Percentiles rank a stretch among this genome's conserved stretches.
These are phyloP conservation scores for Hsuehochloa calcarea DNA, from an alignment of 176 grass and related monocot species.

Conservation along the genomic window DNA sequence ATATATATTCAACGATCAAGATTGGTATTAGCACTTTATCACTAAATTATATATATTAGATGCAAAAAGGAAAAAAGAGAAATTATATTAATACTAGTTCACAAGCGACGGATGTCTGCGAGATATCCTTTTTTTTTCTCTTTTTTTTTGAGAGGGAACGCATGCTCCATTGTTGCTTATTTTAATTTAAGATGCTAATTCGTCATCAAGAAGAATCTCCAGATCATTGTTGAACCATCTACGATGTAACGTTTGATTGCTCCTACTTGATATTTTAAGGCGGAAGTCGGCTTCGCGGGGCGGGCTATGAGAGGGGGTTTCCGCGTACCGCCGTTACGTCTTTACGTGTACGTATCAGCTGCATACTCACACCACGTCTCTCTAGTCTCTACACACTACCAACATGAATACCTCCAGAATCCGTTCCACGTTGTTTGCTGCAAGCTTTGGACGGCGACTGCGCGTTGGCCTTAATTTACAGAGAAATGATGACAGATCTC, in stretches of 20 bases:
- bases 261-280: not conserved
- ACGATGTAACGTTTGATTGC: not conserved
- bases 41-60: no score
- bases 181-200: no score
- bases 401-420: not conserved
- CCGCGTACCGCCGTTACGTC: conserved; percentile 12
- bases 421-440: not conserved
- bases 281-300: not conserved
- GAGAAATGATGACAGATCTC: not conserved
- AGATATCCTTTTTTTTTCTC: no score
- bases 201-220: no score
- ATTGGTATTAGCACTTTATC: no score
- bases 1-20: no score
- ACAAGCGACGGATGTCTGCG: no score
- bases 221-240: no score
- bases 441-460: not conserved
- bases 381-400: not conserved
- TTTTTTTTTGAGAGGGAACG: no score
- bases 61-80: no score
- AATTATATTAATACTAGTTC: no score
- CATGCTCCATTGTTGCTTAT: no score
- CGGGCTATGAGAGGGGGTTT: not conserved
- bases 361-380: not conserved
- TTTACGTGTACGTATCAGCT: not conserved
- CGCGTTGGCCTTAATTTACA: not conserved